Evolutionary conservation across 257 asterid genomes (phyloP).

Genomic region (Solanum infundibuliforme): DNA sequence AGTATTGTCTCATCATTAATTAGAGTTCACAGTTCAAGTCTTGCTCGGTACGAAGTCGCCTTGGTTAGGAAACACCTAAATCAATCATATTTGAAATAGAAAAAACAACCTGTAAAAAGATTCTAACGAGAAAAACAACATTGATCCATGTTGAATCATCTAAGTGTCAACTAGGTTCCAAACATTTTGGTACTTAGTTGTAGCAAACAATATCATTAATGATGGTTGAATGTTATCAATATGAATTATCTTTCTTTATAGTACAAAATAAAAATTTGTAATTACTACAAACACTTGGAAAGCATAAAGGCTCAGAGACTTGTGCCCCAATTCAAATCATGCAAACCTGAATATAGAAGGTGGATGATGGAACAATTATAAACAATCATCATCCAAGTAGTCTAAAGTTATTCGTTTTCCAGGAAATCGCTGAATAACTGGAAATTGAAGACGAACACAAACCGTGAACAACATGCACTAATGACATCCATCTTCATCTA

Average conservation of each 20-base stretch:
- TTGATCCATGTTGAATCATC: neutral
- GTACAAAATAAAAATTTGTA: neutral
- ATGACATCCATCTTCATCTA: neutral
- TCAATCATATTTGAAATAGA: neutral
- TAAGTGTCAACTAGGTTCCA: neutral
- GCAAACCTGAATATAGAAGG: neutral
- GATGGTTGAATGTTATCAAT: neutral
- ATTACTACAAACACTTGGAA: neutral
- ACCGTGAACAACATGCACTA: neutral
- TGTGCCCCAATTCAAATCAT: neutral
- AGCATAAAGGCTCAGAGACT: neutral
- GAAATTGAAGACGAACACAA: neutral
- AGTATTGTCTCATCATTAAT: neutral
- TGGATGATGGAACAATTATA: neutral
- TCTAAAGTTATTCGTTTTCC: neutral
- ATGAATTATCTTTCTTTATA: neutral
- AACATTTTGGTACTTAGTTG: neutral
- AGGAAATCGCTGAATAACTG: neutral
- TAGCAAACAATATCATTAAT: neutral
- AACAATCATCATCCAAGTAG: neutral
- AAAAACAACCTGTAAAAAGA: too few relatives aligned
- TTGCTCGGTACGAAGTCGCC: fast-evolving
- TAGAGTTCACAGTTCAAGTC: neutral
- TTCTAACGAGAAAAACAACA: neutral
- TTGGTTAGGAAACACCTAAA: neutral